A percentile compares a stretch with the other conserved stretches of the same genome.
phyloP scores from a whole-genome alignment of 495 filamentous ascomycete genomes.

The Cetradonia linearis region DNA sequence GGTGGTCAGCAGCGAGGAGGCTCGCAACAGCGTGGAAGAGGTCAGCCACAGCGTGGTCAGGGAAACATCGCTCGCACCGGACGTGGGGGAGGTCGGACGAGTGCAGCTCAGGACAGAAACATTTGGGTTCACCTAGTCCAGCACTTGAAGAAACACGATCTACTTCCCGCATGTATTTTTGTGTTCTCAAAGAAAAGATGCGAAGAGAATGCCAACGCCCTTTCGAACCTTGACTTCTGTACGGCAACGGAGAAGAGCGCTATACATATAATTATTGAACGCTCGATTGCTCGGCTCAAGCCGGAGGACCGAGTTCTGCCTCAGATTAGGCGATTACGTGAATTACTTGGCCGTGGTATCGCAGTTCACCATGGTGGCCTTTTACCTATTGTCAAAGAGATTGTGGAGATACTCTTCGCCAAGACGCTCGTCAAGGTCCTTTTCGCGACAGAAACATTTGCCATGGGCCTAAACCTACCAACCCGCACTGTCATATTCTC shows the following conservation, averaged over 20 bases:
- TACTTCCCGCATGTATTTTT: constrained; percentile 90
- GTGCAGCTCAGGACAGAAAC: constrained; percentile 84
- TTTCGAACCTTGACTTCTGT: constrained; percentile 89
- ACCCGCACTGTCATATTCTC: constrained; percentile 97
- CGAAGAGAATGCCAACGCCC: constrained; percentile 90
- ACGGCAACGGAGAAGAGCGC: constrained; percentile 88
- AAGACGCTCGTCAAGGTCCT: constrained; percentile 90
- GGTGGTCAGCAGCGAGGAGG: constrained; percentile 40
- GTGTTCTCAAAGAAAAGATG: constrained; percentile 97
- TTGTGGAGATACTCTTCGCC: constrained; percentile 94
- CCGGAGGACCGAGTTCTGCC: constrained; percentile 81
- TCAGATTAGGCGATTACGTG: constrained; percentile 78
- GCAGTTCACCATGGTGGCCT: constrained; percentile 95
- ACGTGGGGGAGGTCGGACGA: constrained; percentile 71
- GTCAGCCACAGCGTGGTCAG: constrained; percentile 49
- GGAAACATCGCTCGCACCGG: constrained; percentile 86
- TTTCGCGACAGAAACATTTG: constrained; percentile 96
- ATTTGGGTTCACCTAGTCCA: constrained; percentile 96
- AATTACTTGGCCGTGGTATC: constrained; percentile 77
- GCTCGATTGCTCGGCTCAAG: constrained; percentile 84
- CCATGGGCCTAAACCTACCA: constrained; percentile 93
- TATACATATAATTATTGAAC: constrained; percentile 96
- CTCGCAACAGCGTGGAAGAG: constrained; percentile 43
- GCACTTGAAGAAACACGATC: constrained; percentile 71
- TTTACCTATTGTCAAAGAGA: constrained; percentile 92